These are phyloP conservation scores for Lodderomyces pseudojiufengensis DNA, from an alignment of 1,139 yeast species.

Conservation along the genomic window DNA sequence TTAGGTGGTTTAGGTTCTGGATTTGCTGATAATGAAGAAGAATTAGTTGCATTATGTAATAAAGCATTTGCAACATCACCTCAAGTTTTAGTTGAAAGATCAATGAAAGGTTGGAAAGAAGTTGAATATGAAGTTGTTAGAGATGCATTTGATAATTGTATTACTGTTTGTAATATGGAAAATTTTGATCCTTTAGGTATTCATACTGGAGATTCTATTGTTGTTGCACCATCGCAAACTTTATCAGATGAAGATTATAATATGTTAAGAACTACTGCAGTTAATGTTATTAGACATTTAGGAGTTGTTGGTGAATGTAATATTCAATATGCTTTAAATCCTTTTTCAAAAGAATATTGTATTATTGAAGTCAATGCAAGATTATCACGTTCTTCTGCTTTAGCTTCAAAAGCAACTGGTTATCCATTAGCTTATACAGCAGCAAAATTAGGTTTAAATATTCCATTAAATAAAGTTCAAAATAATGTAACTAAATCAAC, in stretches of 20 bases:
- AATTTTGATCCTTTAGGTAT: slow-evolving; percentile 98
- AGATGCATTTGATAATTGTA: slow-evolving; percentile 96
- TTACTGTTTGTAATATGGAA: slow-evolving; percentile 99
- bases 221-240: slow-evolving; percentile 98
- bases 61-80: slow-evolving; percentile 96
- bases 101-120: slow-evolving; percentile 99
- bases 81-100: slow-evolving; percentile 90
- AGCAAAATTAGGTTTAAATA: slow-evolving; percentile 92
- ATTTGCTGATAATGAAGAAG: slow-evolving; percentile 86
- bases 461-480: slow-evolving; percentile 86
- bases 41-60: slow-evolving; percentile 78
- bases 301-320: slow-evolving; percentile 99
- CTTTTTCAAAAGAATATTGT: slow-evolving; percentile 91
- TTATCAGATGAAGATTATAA: slow-evolving; percentile 95
- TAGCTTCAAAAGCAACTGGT: slow-evolving; percentile 98
- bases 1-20: slow-evolving; percentile 99
- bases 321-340: slow-evolving; percentile 95
- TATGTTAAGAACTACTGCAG: slow-evolving; percentile 97
- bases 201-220: slow-evolving; percentile 98
- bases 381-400: slow-evolving; percentile 94
- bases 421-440: slow-evolving; percentile 98
- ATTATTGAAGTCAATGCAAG: slow-evolving; percentile 98
- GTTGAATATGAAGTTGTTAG: slow-evolving; percentile 98
- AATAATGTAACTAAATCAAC: slow-evolving; percentile 94
- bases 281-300: slow-evolving; percentile 92